phyloP scores from a whole-genome alignment of 108 stramenopile species.

The Nannochloropsis salina region DNA sequence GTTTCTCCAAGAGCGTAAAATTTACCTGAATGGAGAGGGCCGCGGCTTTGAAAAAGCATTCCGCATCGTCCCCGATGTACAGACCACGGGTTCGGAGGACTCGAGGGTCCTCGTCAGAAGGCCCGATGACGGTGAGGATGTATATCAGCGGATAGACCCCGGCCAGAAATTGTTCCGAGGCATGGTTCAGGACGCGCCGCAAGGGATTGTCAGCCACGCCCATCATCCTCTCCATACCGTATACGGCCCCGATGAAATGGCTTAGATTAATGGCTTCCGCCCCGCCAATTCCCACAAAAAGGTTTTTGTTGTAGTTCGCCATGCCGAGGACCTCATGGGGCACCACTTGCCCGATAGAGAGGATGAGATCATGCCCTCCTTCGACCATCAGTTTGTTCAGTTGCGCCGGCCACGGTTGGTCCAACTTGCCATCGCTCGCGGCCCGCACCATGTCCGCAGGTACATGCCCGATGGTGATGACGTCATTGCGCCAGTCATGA shows the following conservation, averaged over 20 bases:
- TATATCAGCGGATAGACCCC: constrained; percentile 68
- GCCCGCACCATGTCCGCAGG: constrained; percentile 66
- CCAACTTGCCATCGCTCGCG: constrained; percentile 63
- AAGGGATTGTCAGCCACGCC: constrained; percentile 80
- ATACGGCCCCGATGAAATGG: constrained; percentile 84
- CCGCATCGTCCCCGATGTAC: constrained; percentile 78
- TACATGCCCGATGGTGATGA: constrained; percentile 82
- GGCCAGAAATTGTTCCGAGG: constrained; percentile 61
- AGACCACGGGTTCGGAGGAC: constrained; percentile 70
- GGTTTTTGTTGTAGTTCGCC: constrained; percentile 81
- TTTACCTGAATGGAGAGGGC: constrained; percentile 77
- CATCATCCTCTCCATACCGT: constrained; percentile 95
- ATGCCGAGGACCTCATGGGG: constrained; percentile 93
- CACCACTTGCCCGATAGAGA: constrained; percentile 83
- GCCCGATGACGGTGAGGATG: constrained; percentile 76
- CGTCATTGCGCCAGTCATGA: constrained; percentile 90
- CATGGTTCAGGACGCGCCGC: constrained; percentile 74
- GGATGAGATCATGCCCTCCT: constrained; percentile 60
- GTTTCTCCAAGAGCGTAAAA: constrained; percentile 71
- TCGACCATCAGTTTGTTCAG: constrained; percentile 85
- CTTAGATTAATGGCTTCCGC: constrained; percentile 80
- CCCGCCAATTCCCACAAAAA: constrained; percentile 82
- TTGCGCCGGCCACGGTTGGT: constrained; percentile 81
- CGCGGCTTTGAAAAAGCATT: constrained; percentile 76
- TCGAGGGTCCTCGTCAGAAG: constrained; percentile 53